phyloP scores from a whole-genome alignment of 2,329 filamentous ascomycete genomes.

The Penicillium sp. region DNA sequence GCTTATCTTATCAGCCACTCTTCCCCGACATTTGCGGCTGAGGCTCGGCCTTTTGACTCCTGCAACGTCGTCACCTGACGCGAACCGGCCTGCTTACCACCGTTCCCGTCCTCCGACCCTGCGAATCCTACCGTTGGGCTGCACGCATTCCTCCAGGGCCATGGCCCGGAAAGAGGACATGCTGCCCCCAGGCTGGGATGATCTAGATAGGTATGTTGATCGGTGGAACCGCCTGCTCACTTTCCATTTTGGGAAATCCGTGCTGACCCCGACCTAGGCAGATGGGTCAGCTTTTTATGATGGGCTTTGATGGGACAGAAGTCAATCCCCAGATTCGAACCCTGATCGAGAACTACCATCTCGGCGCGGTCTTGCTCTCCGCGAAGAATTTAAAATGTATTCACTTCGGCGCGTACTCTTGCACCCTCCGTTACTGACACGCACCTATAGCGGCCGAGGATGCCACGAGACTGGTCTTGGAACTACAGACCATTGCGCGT shows the following conservation, averaged over 20 bases:
- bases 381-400: slow-evolving; percentile 68
- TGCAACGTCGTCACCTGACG: slow-evolving; percentile 13
- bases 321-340: slow-evolving; percentile 64
- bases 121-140: slow-evolving; percentile 9
- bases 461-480: slow-evolving; percentile 82
- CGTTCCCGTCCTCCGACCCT: slow-evolving; percentile 10
- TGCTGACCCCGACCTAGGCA: slow-evolving; percentile 52
- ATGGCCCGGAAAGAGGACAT: slow-evolving; percentile 46
- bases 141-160: slow-evolving; percentile 39
- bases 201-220: slow-evolving; percentile 42
- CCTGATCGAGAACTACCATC: slow-evolving; percentile 68
- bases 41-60: slow-evolving; percentile 6
- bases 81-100: not conserved
- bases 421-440: slow-evolving; percentile 1
- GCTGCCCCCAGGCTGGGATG: slow-evolving; percentile 44
- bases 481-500: slow-evolving; percentile 89
- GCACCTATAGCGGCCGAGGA: slow-evolving; percentile 75
- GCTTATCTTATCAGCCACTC: slow-evolving; percentile 7
- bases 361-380: slow-evolving; percentile 76
- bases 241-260: slow-evolving; percentile 66
- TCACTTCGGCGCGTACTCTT: slow-evolving; percentile 38
- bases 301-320: slow-evolving; percentile 67
- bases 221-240: slow-evolving; percentile 49
- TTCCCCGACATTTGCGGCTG: slow-evolving; percentile 14
- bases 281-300: slow-evolving; percentile 64